These are phyloP conservation scores for Coemansia sp. DNA, from an alignment of 192 early-diverging fungal genomes.

Conservation along the genomic window DNA sequence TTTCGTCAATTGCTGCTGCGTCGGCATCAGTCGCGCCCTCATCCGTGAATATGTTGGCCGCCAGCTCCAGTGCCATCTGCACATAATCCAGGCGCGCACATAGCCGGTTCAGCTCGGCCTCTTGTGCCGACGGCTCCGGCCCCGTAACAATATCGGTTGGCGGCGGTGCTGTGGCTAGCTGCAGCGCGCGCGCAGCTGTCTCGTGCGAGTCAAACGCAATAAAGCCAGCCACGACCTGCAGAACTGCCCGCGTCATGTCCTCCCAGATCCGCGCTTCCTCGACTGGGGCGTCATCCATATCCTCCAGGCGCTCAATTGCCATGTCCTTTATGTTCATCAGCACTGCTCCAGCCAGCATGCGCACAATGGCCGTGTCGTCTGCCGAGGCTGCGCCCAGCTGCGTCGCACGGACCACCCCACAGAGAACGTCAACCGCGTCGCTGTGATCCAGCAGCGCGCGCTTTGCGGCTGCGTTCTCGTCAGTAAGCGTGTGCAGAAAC, in stretches of 20 bases:
- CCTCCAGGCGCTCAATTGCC: slow-evolving; percentile 21
- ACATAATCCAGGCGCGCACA: slow-evolving; percentile 28
- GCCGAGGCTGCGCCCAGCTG: background rate
- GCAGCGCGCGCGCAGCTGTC: slow-evolving; percentile 15
- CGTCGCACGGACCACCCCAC: slow-evolving; percentile 43
- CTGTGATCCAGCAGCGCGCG: slow-evolving; percentile 57
- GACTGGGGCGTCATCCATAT: slow-evolving; percentile 16
- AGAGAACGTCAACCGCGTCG: slow-evolving; percentile 53
- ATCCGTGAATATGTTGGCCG: slow-evolving; percentile 77
- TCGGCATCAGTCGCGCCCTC: slow-evolving; percentile 40
- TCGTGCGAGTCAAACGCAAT: slow-evolving; percentile 35
- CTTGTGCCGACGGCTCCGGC: slow-evolving; percentile 10
- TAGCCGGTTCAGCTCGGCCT: slow-evolving; percentile 17
- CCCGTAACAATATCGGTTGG: background rate
- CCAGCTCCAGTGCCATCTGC: slow-evolving; percentile 69
- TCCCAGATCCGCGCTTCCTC: slow-evolving; percentile 56
- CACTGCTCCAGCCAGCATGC: slow-evolving; percentile 64
- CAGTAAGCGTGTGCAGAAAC: slow-evolving; percentile 78
- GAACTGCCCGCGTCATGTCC: slow-evolving; percentile 21
- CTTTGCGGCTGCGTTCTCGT: slow-evolving; percentile 63
- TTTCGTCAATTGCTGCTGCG: background rate
- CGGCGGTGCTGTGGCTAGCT: slow-evolving; percentile 14
- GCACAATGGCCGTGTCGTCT: slow-evolving; percentile 62
- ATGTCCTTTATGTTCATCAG: slow-evolving; percentile 48
- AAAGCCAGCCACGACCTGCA: slow-evolving; percentile 29